Evolutionary conservation across 768 basidiomycete genomes (phyloP), one percentile per base, ranked within the genome.

Genomic region (Pleurotus platypus): DNA sequence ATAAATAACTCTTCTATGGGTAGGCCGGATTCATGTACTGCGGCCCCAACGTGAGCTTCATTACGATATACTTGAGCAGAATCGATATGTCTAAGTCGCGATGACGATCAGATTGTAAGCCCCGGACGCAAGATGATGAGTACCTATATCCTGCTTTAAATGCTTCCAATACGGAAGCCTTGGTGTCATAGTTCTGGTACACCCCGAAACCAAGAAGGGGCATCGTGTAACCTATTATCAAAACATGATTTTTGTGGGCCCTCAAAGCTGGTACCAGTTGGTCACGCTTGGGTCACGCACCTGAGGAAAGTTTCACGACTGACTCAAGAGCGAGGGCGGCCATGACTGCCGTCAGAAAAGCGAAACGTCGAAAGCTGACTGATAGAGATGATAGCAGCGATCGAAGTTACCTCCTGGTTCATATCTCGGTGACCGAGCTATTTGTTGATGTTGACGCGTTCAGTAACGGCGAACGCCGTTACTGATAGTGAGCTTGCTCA

Each of bases 141-240:
- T 58, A 81, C 85, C 78, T 74, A 66, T 89, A 90, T n/a, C 89
- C 89, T 18, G 75, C 78, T 58, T 76, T 74, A 63, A 91, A 71
- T 1, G 89, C 89, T 49, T 84, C 81, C 9, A 85, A 62, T 42
- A 83, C 82, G 16, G 86, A 82, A 0, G 78, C 63, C 27, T 70
- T 75, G 49, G 85, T 73, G 48, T 79, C 74, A 61, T 81, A 78
- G 69, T 89, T 90, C 64, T 82, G 78, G 64, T 84, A 90, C 16
- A 90, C 87, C 40, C 83, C 89, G 56, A 90, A 84, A 11, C 89
- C 89, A 2, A 91, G 73, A 5, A 77, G 67, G 20, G 89, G 89
- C 72, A 90, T 84, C 20, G 69, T 57, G 66, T 81, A 68, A 13
- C 87, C 88, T 67, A 62, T 2, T 58, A 13, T 60, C 45, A 26